phyloP scores from a whole-genome alignment of 345 rosid genomes.

The Arabis alpina region DNA sequence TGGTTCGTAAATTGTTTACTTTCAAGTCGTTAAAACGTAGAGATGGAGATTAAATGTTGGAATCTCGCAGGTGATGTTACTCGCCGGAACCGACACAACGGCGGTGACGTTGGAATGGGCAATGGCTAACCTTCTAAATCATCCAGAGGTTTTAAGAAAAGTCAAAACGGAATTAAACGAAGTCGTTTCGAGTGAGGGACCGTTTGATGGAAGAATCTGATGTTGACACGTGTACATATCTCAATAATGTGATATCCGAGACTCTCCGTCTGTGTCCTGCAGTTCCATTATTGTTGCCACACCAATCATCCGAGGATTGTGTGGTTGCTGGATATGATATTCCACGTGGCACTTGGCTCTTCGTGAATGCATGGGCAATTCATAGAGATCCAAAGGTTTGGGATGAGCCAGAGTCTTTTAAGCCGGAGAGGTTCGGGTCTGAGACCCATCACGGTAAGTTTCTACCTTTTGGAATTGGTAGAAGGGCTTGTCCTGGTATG shows the following conservation, averaged over 20 bases:
- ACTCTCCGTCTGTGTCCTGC: constrained; percentile 39
- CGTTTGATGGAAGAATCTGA: constrained; percentile 47
- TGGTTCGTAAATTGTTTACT: constrained; percentile 12
- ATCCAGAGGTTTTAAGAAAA: constrained; percentile 1
- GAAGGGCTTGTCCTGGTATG: constrained; percentile 28
- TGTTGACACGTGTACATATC: constrained; percentile 30
- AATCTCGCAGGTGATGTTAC: background rate
- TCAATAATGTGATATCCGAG: constrained; percentile 44
- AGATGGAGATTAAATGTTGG: background rate
- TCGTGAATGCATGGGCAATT: constrained; percentile 55
- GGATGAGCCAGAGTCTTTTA: constrained; percentile 47
- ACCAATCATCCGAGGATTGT: constrained; percentile 42
- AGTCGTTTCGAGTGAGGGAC: background rate
- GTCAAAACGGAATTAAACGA: background rate
- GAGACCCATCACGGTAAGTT: constrained; percentile 4
- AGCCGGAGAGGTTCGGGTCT: constrained; percentile 46
- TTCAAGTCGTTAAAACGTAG: background rate
- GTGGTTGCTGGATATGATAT: constrained; percentile 45
- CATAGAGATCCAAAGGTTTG: constrained; percentile 49
- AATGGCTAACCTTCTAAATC: constrained; percentile 17
- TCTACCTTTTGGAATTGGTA: constrained; percentile 27
- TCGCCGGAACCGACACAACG: constrained; percentile 28
- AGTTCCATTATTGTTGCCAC: constrained; percentile 49
- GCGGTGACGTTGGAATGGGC: constrained; percentile 27
- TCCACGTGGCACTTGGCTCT: constrained; percentile 45